Evolutionary conservation across 2,329 filamentous ascomycete species (phyloP).

Genomic region (Diaporthe destruens): DNA sequence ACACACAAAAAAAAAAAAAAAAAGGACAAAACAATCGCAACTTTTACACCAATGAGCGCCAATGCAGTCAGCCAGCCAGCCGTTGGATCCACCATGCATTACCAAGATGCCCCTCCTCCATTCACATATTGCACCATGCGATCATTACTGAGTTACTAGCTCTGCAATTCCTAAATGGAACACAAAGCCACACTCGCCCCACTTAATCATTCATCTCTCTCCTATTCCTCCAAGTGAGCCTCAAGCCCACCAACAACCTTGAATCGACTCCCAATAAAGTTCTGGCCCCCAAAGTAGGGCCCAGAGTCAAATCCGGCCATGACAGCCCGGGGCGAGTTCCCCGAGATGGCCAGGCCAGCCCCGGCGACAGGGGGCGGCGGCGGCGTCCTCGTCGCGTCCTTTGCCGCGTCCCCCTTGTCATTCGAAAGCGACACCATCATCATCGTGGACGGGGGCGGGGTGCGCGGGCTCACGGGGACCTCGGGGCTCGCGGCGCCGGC

Average conservation of each 20-base stretch:
- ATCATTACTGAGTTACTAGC: not conserved
- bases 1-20: too few relatives aligned
- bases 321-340: constrained; percentile 11
- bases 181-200: too few relatives aligned
- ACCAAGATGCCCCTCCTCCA: not conserved
- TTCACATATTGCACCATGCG: not conserved
- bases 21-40: not conserved
- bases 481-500: constrained; percentile 36
- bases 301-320: constrained; percentile 32
- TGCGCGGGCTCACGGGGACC: constrained; percentile 33
- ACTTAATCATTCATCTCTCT: constrained; percentile 9
- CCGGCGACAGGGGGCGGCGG: not conserved
- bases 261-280: constrained; percentile 40
- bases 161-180: not conserved
- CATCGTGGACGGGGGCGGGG: constrained; percentile 8
- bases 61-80: constrained; percentile 3
- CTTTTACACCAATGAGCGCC: constrained; percentile 15
- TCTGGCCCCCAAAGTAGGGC: constrained; percentile 30
- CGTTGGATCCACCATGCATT: constrained; percentile 1
- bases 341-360: not conserved
- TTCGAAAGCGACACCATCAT: not conserved
- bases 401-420: not conserved
- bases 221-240: constrained; percentile 41
- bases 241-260: constrained; percentile 39
- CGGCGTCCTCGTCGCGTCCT: not conserved